Evolutionary conservation across 2,329 filamentous ascomycete species (phyloP).

Genomic region (Atkinsonella texensis): DNA sequence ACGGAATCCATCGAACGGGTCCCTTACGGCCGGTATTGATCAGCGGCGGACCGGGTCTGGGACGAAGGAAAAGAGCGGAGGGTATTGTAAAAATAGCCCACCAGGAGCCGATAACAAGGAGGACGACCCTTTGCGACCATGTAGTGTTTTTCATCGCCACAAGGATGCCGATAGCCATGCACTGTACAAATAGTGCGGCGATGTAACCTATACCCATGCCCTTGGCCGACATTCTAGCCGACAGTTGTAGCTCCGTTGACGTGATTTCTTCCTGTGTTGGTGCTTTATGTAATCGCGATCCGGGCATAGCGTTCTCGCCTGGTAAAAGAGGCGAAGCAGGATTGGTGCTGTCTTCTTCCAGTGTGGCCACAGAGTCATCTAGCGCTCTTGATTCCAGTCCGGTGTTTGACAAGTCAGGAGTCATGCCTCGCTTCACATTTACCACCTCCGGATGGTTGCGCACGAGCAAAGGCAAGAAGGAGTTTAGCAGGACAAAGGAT

Average conservation of each 20-base stretch:
- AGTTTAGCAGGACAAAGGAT: constrained; percentile 91
- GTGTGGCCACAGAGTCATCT: constrained; percentile 21
- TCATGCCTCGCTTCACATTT: constrained; percentile 15
- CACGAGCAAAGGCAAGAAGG: constrained; percentile 83
- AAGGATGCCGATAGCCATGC: constrained; percentile 66
- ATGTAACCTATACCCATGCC: constrained; percentile 92
- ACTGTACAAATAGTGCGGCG: constrained; percentile 75
- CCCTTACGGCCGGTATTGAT: constrained; percentile 29
- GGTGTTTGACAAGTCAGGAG: constrained; percentile 20
- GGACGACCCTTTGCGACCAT: constrained; percentile 73
- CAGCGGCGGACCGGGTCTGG: constrained; percentile 78
- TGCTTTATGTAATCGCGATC: constrained; percentile 23
- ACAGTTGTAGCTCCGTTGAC: constrained; percentile 61
- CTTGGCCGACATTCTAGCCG: constrained; percentile 80
- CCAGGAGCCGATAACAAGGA: constrained; percentile 82
- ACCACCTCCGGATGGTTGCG: constrained; percentile 58
- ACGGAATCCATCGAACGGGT: constrained; percentile 44
- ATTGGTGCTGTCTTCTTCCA: constrained; percentile 20
- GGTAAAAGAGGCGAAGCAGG: constrained; percentile 37
- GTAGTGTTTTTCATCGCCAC: constrained; percentile 62
- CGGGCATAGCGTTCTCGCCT: constrained; percentile 12
- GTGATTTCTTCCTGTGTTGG: constrained; percentile 40
- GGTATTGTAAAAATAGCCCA: constrained; percentile 90
- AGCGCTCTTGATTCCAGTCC: constrained; percentile 23
- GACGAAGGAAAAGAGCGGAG: constrained; percentile 73